phyloP scores from a whole-genome alignment of 2,329 filamentous ascomycete species.

The Trichoderma breve region DNA sequence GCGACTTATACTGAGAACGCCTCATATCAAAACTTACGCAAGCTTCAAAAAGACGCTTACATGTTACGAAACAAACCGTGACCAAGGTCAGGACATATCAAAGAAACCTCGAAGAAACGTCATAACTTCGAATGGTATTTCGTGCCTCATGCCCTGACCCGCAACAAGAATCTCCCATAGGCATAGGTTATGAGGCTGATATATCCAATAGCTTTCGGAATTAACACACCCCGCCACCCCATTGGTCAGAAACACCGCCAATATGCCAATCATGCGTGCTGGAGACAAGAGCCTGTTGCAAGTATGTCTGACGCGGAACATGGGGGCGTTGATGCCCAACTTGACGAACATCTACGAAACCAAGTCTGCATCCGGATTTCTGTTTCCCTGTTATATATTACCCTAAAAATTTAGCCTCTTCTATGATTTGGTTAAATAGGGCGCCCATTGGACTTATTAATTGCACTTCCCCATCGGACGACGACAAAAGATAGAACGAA shows the following conservation, averaged over 20 bases:
- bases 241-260: neutral
- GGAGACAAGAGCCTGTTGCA: neutral
- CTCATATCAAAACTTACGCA: too few species aligned
- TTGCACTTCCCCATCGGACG: neutral
- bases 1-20: too few species aligned
- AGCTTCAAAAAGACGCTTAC: too few species aligned
- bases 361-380: too few species aligned
- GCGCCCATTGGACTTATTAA: neutral
- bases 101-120: too few species aligned
- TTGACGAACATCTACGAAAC: neutral
- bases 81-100: too few species aligned
- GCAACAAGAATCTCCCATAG: neutral
- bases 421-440: neutral
- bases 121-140: too few species aligned
- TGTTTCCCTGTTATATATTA: too few species aligned
- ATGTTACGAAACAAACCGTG: too few species aligned
- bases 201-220: neutral
- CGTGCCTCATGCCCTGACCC: too few species aligned
- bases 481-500: neutral
- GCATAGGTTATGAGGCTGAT: neutral
- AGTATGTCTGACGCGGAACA: neutral
- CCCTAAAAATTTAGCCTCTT: neutral
- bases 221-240: neutral
- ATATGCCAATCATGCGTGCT: neutral
- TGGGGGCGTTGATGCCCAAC: neutral